A percentile compares a stretch with the other conserved stretches of the same genome.
Conservation (phyloP, 2,329 filamentous ascomycete genomes). For the Aspergillus puulaauensis region DNA sequence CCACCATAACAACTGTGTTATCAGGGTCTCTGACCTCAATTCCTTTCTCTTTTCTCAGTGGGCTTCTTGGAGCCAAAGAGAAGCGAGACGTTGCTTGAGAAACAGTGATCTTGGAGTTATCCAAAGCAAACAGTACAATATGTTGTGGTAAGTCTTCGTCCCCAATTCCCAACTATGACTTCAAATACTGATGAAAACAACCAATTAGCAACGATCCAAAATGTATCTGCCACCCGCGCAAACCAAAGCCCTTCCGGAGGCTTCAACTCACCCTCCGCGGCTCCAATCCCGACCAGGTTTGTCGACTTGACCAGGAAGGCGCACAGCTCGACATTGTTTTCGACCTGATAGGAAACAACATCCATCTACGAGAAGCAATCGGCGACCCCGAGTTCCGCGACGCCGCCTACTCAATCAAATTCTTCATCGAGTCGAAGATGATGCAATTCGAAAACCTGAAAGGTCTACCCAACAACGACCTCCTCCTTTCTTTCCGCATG, state of each 20-base stretch:
- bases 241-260: constrained; percentile 9
- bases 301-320: constrained; percentile 16
- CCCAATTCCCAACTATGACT: neutral
- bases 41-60: neutral
- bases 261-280: constrained; percentile 20
- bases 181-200: neutral
- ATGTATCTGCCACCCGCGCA: constrained; percentile 24
- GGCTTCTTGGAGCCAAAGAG: neutral
- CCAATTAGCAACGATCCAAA: constrained; percentile 18
- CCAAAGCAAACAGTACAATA: neutral
- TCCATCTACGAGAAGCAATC: constrained; percentile 24
- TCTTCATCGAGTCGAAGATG: constrained; percentile 19
- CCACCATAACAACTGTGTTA: neutral
- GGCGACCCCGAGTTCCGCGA: constrained; percentile 11
- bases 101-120: neutral
- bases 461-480: constrained; percentile 28
- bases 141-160: constrained; percentile 7
- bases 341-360: constrained; percentile 20
- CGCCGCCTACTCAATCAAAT: constrained; percentile 8
- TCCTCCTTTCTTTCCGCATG: constrained; percentile 25
- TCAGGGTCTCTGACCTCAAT: neutral
- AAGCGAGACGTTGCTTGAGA: neutral
- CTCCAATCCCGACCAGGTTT: constrained; percentile 11
- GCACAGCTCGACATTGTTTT: constrained; percentile 27
- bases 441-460: constrained; percentile 27